These are phyloP conservation scores for Sclerotiophoma versabilis DNA, from an alignment of 2,329 filamentous ascomycete genomes.

Conservation along the genomic window DNA sequence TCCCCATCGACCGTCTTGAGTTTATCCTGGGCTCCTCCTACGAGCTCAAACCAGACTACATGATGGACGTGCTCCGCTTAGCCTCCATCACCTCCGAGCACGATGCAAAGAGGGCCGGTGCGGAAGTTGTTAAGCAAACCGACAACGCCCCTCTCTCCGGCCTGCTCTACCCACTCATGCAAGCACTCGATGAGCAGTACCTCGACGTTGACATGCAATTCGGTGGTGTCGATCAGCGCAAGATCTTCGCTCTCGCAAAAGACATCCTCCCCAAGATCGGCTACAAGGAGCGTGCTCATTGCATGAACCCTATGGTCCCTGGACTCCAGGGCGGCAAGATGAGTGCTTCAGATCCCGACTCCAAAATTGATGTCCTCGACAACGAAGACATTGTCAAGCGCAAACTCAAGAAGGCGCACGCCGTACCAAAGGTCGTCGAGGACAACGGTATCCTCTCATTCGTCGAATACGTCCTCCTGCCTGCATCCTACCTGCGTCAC, in stretches of 20 bases:
- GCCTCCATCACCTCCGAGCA: conserved; percentile 74
- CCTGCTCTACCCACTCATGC: conserved; percentile 84
- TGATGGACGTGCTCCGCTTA: conserved; percentile 87
- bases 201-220: conserved; percentile 88
- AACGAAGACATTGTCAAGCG: conserved; percentile 74
- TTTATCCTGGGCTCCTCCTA: conserved; percentile 88
- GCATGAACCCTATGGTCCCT: conserved; percentile 89
- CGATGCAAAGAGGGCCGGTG: conserved; percentile 87
- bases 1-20: conserved; percentile 77
- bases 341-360: conserved; percentile 72
- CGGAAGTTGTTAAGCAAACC: conserved; percentile 93
- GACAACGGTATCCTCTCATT: conserved; percentile 88
- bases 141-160: conserved; percentile 76
- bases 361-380: conserved; percentile 95
- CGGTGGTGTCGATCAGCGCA: conserved; percentile 79
- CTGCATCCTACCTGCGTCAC: conserved; percentile 69
- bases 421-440: conserved; percentile 76
- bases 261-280: conserved; percentile 86
- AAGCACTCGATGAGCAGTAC: conserved; percentile 85
- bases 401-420: conserved; percentile 76
- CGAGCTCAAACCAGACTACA: conserved; percentile 73
- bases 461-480: conserved; percentile 85
- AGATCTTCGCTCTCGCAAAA: conserved; percentile 85
- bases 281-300: conserved; percentile 75
- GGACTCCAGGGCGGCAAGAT: conserved; percentile 86